phyloP scores from a whole-genome alignment of 2,329 filamentous ascomycete species.

The Ilyonectria robusta region DNA sequence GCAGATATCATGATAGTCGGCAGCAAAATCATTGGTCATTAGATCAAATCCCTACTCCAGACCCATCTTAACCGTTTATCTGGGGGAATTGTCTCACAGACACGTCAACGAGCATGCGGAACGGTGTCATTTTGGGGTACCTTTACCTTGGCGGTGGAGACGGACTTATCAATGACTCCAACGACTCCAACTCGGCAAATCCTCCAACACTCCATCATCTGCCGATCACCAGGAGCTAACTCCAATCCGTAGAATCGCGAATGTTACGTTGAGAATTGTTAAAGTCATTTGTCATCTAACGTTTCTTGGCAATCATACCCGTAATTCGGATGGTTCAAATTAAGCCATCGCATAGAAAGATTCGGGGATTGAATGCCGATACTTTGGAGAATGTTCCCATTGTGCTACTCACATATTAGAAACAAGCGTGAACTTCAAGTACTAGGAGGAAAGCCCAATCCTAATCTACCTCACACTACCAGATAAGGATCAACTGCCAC shows the following conservation, averaged over 20 bases:
- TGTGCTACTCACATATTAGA: neutral
- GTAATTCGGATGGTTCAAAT: neutral
- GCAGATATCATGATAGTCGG: neutral
- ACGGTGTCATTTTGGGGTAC: neutral
- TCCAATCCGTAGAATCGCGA: neutral
- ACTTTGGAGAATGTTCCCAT: neutral
- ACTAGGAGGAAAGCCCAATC: neutral
- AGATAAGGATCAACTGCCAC: slow-evolving; percentile 4
- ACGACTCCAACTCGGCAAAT: neutral
- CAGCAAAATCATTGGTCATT: neutral
- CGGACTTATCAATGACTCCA: neutral
- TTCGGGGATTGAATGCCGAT: slow-evolving; percentile 1
- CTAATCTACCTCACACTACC: neutral
- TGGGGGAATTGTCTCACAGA: slow-evolving; percentile 2
- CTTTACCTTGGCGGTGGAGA: neutral
- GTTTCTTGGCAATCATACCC: neutral
- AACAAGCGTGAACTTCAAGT: neutral
- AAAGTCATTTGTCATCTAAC: neutral
- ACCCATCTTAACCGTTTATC: neutral
- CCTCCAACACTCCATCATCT: slow-evolving; percentile 1
- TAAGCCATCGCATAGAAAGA: neutral
- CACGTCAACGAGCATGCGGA: neutral
- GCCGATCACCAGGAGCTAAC: neutral
- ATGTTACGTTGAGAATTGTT: neutral
- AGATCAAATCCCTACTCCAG: neutral